These are phyloP conservation scores for Iberis pinnata DNA, from an alignment of 345 rosid species.

Conservation along the genomic window DNA sequence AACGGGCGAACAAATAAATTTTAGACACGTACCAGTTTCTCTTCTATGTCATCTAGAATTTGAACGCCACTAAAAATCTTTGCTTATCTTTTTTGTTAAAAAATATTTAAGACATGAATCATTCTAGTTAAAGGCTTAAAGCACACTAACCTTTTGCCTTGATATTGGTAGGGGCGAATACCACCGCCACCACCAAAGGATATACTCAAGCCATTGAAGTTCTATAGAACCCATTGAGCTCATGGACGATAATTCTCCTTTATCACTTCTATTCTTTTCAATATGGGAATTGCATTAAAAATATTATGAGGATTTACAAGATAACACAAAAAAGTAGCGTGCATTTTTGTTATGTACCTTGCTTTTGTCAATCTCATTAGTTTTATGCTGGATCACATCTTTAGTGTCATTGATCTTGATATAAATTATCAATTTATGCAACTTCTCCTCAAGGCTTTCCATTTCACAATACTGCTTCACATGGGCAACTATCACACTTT, in stretches of 20 bases:
- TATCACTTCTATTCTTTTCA: conserved; percentile 83
- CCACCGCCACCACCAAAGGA: conserved; percentile 70
- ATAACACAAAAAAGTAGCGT: conserved; percentile 5
- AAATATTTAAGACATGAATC: too few relatives aligned
- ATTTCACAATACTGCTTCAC: conserved; percentile 99
- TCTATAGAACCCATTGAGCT: conserved; percentile 91
- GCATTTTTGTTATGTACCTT: conserved; percentile 48
- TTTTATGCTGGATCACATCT: conserved; percentile 96
- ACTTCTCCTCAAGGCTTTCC: conserved; percentile 99
- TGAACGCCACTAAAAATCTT: too few relatives aligned
- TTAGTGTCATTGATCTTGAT: conserved; percentile 98
- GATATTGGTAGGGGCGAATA: conserved; percentile 63
- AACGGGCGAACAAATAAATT: too few relatives aligned
- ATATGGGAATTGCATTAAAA: conserved; percentile 42
- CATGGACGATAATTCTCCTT: conserved; percentile 82
- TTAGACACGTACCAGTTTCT: too few relatives aligned
- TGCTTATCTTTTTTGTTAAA: too few relatives aligned
- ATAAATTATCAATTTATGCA: conserved; percentile 90
- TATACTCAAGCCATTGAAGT: conserved; percentile 73
- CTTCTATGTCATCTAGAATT: too few relatives aligned
- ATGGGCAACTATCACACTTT: conserved; percentile 87
- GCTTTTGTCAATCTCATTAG: conserved; percentile 97
- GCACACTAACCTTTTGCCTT: conserved; percentile 73
- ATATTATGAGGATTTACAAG: conserved; percentile 14
- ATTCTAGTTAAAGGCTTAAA: conserved; percentile 1